Base-by-base conservation (phyloP, 352 stramenopile species). In the Phytophthora pinifolia region DNA sequence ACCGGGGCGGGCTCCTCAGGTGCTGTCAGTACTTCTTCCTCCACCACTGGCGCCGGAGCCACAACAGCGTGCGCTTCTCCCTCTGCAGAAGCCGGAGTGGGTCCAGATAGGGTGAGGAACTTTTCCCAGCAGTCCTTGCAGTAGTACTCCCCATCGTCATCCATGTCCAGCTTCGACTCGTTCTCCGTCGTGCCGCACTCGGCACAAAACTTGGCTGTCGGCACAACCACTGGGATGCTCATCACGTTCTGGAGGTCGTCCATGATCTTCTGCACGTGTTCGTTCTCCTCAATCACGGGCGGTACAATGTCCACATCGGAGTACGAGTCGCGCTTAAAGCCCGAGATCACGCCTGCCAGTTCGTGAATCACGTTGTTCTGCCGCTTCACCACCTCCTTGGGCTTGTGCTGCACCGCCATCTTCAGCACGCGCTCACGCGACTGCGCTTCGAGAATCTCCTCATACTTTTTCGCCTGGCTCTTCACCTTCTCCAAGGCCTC, bases 61-160 rank as follows among this genome's bases (percentile, higher is more conserved):
- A 61, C 4, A 30, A 27, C 18, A 38, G 30, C 18, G 6, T 52
- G 5, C 29, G 20, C 15, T 12, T 51, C 25, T 29, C 25, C 17
- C 7, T 46, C 55, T 29, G 41, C 35, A 27, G 35, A 9, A 36
- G 37, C 35, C 12, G 65, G 41, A 36, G 43, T 50, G 15, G 65
- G 67, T 2, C 74, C 77, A 53, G 73, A 71, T 15, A 70, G 32
- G 37, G 72, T 86, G 29, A 90, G 68, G 47, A 90, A 95, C 42
- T 92, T 89, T 35, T 92, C 83, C 83, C 83, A 95, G 45, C 85
- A 95, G 56, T 90, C 85, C 50, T 88, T 89, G 70, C 85, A 95
- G 61, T 95, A 95, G 59, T 86, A 90, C 43, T 92, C 74, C 0
- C 82, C 83, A 39, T 95, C 83, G 30, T 88, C 81, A 56, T 95